These are phyloP conservation scores for Infundibulicybe gibba DNA, from an alignment of 768 basidiomycete species.

Conservation along the genomic window DNA sequence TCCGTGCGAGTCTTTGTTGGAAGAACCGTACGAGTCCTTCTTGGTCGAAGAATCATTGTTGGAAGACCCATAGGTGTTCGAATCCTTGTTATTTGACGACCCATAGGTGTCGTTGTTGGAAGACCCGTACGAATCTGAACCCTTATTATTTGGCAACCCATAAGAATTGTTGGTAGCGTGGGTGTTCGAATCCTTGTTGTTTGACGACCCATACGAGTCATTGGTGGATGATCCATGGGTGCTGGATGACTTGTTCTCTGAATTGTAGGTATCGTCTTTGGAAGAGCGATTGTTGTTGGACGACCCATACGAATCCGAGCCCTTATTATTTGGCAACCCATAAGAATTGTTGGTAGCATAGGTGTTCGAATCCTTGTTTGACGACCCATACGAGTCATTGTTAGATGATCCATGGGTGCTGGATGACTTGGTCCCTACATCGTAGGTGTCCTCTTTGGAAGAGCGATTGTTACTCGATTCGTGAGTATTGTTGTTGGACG, in stretches of 20 bases:
- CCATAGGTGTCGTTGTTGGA: conserved; percentile 2
- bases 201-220: too few relatives aligned
- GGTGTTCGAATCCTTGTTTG: too few relatives aligned
- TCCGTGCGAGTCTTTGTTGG: conserved; percentile 19
- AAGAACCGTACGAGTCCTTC: conserved; percentile 8
- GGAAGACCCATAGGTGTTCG: conserved; percentile 13
- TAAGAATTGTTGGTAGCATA: too few relatives aligned
- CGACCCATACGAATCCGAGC: too few relatives aligned
- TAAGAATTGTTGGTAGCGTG: too few relatives aligned
- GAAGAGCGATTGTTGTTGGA: too few relatives aligned
- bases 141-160: too few relatives aligned
- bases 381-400: conserved; percentile 9
- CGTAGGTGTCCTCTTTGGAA: conserved; percentile 10
- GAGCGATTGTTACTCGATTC: conserved; percentile 10
- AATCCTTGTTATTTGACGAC: too few relatives aligned
- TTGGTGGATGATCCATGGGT: conserved; percentile 9
- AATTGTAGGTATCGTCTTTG: too few relatives aligned
- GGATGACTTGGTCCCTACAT: background rate
- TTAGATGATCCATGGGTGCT: conserved; percentile 12
- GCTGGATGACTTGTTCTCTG: conserved; percentile 8
- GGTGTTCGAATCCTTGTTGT: too few relatives aligned
- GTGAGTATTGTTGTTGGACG: conserved; percentile 12
- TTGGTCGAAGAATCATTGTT: conserved; percentile 13
- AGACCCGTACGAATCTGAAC: too few relatives aligned
- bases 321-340: too few relatives aligned